These are phyloP conservation scores for Suillus ampliporus DNA, from an alignment of 768 basidiomycete species.

Conservation along the genomic window DNA sequence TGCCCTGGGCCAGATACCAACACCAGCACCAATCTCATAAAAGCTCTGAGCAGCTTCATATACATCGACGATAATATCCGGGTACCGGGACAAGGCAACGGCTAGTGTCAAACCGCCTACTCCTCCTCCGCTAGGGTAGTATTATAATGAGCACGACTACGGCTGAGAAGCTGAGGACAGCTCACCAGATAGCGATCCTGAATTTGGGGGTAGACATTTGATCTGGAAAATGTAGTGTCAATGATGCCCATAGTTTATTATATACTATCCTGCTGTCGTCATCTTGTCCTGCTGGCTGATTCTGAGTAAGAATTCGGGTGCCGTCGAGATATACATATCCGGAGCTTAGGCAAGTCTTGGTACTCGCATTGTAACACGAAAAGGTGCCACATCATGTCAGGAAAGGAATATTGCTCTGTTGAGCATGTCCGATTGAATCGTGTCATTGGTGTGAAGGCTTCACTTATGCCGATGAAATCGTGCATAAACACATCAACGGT, in stretches of 20 bases:
- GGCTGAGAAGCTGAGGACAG: background rate
- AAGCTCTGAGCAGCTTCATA: constrained; percentile 59
- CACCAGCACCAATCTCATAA: constrained; percentile 65
- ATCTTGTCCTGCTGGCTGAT: background rate
- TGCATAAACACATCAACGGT: constrained; percentile 5
- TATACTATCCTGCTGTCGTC: background rate
- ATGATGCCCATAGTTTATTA: background rate
- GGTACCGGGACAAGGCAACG: constrained; percentile 43
- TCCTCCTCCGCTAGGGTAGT: constrained; percentile 43
- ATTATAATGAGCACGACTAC: background rate
- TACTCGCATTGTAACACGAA: constrained; percentile 1
- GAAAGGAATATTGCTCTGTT: constrained; percentile 4
- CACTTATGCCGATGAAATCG: constrained; percentile 29
- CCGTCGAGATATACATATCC: background rate
- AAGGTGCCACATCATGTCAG: constrained; percentile 3
- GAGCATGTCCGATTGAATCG: constrained; percentile 30
- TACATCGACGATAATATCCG: constrained; percentile 60
- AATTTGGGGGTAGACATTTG: constrained; percentile 28
- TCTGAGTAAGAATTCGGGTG: constrained; percentile 4
- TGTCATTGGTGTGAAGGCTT: constrained; percentile 10
- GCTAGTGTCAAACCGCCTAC: constrained; percentile 48
- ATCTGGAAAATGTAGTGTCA: background rate
- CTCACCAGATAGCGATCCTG: constrained; percentile 35
- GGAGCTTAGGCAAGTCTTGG: background rate
- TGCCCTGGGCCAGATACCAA: constrained; percentile 50